phyloP scores from a whole-genome alignment of 2,329 filamentous ascomycete genomes.

The Alternaria burnsii region DNA sequence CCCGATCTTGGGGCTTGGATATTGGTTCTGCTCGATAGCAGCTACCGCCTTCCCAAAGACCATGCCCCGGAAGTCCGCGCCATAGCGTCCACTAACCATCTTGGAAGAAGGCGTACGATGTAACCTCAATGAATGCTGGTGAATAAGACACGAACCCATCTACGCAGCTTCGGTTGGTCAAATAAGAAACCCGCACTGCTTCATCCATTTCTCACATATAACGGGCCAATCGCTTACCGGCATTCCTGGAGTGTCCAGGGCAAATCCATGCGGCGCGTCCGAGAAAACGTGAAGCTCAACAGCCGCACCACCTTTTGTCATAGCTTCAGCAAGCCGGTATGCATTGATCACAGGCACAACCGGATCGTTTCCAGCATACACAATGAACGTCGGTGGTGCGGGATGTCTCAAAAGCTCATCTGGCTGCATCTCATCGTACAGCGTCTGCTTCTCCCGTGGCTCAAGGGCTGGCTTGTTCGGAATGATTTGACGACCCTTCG shows the following conservation, averaged over 20 bases:
- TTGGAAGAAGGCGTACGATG: background rate
- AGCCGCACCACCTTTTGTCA: conserved; percentile 12
- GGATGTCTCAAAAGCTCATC: conserved; percentile 22
- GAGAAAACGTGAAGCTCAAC: conserved; percentile 33
- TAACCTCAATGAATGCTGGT: background rate
- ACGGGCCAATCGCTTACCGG: conserved; percentile 25
- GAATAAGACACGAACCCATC: background rate
- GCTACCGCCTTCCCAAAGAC: background rate
- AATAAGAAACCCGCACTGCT: conserved; percentile 18
- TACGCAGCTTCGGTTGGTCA: background rate
- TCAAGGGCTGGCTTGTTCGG: conserved; percentile 23
- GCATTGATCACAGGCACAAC: conserved; percentile 30
- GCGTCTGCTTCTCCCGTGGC: conserved; percentile 27
- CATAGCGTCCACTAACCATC: accelerated
- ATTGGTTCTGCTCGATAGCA: too few relatives aligned
- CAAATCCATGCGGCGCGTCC: conserved; percentile 34
- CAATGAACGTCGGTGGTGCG: conserved; percentile 26
- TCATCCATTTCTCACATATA: conserved; percentile 29
- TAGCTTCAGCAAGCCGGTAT: conserved; percentile 25
- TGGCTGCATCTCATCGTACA: conserved; percentile 30
- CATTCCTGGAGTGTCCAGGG: conserved; percentile 22
- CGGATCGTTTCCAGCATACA: conserved; percentile 29
- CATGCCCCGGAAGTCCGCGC: background rate
- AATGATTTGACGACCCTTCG: conserved; percentile 25
- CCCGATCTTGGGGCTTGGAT: too few relatives aligned